phyloP scores from a whole-genome alignment of 2,329 filamentous ascomycete species.

The Coniochaeta sp. region DNA sequence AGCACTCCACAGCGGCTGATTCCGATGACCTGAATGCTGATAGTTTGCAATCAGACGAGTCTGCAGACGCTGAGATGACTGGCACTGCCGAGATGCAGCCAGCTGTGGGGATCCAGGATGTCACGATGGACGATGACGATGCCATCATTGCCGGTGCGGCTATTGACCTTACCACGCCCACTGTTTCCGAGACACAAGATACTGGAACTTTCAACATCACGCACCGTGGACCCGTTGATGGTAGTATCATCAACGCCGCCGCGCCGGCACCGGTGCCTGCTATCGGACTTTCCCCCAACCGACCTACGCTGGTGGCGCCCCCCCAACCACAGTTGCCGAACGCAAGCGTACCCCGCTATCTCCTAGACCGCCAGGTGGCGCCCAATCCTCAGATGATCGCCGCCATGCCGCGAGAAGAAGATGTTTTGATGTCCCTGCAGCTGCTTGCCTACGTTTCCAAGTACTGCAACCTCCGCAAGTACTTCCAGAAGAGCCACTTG shows the following conservation, averaged over 20 bases:
- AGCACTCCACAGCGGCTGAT: conserved; percentile 75
- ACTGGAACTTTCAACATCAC: conserved; percentile 91
- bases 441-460: conserved; percentile 96
- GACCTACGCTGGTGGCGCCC: conserved; percentile 62
- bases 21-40: conserved; percentile 82
- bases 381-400: conserved; percentile 71
- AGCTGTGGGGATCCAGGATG: conserved; percentile 79
- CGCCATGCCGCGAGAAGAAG: conserved; percentile 92
- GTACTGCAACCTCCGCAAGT: conserved; percentile 91
- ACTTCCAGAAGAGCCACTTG: conserved; percentile 91
- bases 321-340: conserved; percentile 67
- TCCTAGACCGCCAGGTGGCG: conserved; percentile 65
- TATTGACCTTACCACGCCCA: conserved; percentile 68
- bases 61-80: conserved; percentile 69
- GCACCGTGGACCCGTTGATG: conserved; percentile 76
- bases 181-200: conserved; percentile 78
- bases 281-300: conserved; percentile 67
- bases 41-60: conserved; percentile 63
- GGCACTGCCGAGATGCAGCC: conserved; percentile 74
- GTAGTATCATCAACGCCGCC: conserved; percentile 70
- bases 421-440: conserved; percentile 96
- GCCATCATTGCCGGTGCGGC: conserved; percentile 69
- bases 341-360: conserved; percentile 69
- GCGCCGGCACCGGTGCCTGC: conserved; percentile 58
- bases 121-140: conserved; percentile 70